These are phyloP conservation scores for Cercospora berteroae DNA, from an alignment of 2,329 filamentous ascomycete genomes.

Conservation along the genomic window DNA sequence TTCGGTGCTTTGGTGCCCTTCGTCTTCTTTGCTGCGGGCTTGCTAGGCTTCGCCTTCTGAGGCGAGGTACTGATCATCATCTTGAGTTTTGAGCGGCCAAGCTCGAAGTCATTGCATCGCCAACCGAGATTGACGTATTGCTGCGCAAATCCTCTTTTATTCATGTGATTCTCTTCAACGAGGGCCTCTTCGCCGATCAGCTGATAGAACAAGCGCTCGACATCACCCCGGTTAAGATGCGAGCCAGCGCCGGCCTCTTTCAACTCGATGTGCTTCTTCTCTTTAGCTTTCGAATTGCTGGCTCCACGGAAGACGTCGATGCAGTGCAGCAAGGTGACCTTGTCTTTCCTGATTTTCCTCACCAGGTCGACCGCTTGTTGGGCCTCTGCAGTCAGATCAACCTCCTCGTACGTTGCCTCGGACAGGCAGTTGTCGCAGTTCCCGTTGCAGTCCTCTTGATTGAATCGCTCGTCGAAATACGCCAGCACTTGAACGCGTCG, in stretches of 20 bases:
- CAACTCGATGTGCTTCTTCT: conserved; percentile 51
- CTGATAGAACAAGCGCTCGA: conserved; percentile 79
- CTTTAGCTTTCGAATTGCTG: conserved; percentile 58
- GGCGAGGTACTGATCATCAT: conserved; percentile 51
- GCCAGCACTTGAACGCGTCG: conserved; percentile 80
- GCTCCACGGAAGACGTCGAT: conserved; percentile 80
- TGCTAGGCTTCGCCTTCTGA: conserved; percentile 33
- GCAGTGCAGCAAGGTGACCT: conserved; percentile 74
- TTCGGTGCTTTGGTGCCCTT: conserved; percentile 40
- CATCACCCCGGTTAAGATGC: conserved; percentile 68
- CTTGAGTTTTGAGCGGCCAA: conserved; percentile 47
- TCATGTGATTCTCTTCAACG: conserved; percentile 54
- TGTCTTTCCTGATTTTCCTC: conserved; percentile 53
- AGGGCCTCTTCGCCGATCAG: conserved; percentile 73
- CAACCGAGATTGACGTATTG: conserved; percentile 62
- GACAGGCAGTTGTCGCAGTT: conserved; percentile 89
- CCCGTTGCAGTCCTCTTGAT: conserved; percentile 65
- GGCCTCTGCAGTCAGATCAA: conserved; percentile 76
- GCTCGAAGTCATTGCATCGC: conserved; percentile 49
- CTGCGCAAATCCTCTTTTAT: conserved; percentile 62
- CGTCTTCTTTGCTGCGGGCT: conserved; percentile 36
- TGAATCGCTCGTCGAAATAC: conserved; percentile 92
- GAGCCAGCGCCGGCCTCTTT: conserved; percentile 67
- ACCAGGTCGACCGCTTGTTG: conserved; percentile 69
- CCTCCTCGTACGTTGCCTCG: conserved; percentile 65